Conservation (phyloP, 345 rosid genomes). For the Boechera retrofracta region DNA sequence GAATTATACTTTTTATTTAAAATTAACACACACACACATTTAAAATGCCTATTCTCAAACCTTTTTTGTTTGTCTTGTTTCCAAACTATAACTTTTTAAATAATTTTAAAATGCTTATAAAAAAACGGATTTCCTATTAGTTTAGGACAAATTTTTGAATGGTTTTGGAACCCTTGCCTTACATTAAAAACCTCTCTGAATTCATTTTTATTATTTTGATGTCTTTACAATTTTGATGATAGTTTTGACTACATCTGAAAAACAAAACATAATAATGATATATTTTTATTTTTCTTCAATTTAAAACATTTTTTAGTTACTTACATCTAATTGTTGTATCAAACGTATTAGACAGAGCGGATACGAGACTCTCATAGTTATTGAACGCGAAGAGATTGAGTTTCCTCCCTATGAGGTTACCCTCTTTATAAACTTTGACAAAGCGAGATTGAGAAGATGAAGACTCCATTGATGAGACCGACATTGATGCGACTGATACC, state of each 20-base stretch:
- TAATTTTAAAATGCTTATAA: no score
- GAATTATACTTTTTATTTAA: no score
- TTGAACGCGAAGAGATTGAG: neutral
- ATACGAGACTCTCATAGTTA: neutral
- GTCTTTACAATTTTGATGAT: neutral
- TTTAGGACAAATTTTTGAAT: no score
- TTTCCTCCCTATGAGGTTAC: neutral
- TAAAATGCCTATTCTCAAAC: no score
- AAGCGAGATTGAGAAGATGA: neutral
- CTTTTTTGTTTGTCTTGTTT: no score
- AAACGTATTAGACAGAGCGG: neutral
- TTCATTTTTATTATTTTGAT: neutral
- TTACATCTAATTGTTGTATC: neutral
- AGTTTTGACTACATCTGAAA: neutral
- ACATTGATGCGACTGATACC: neutral
- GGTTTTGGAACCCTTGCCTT: neutral
- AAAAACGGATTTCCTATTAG: no score
- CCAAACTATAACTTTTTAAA: no score
- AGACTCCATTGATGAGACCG: neutral
- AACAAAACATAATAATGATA: neutral
- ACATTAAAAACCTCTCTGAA: neutral
- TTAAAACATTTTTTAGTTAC: neutral
- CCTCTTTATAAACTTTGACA: conserved; percentile 1
- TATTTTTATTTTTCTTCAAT: neutral
- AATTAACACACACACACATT: no score